Base-by-base conservation (phyloP, 2,329 filamentous ascomycete genomes). In the Elsinoe perseae region DNA sequence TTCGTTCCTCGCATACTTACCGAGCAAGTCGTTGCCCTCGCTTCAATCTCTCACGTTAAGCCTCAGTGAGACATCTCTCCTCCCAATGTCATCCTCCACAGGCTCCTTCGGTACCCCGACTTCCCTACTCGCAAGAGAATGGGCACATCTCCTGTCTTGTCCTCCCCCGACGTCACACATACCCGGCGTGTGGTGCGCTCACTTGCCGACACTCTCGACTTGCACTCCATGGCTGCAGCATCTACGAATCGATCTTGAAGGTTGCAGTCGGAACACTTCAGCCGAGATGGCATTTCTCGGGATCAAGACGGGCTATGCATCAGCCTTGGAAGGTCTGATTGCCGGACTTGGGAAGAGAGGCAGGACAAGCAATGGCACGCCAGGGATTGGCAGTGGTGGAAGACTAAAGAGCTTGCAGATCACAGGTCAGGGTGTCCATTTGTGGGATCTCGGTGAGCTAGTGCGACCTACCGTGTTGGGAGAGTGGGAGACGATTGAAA, bases 11-110 rank as follows among this genome's bases (percentile, higher is more conserved):
- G 36, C 44, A 0, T 59, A 60, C 2, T 56, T 70, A 5, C 63
- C 63, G 5, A 42, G 60, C 4, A 50, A 59, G 9, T 58, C 64
- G 53, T 60, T 62, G 34, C 56, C 59, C 2, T 59, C 61, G 18
- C 60, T 73, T 3, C 60, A 61, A 1, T 64, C 69, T 50, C 56
- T 73, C n/a, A 69, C 72, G 36, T 63, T 73, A 43, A 69, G 72
- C 56, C 61, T 70, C 9, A 64, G 66, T 9, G 62, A 62, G 25
- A 61, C 71, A 4, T 50, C 53, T 20, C 42, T 50, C 2, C 12
- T 57, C 25, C 48, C n/a, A 27, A 16, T 9, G 10, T 53, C 30
- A 28, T 38, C 32, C 21, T 10, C 25, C 8, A 10, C 18, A 4
- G 20, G 18, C 40, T 56, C 50, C 2, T 32, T 38, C 20, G 32